Conservation (phyloP, 805 yeast genomes). For the Ogataea nonfermentans region DNA sequence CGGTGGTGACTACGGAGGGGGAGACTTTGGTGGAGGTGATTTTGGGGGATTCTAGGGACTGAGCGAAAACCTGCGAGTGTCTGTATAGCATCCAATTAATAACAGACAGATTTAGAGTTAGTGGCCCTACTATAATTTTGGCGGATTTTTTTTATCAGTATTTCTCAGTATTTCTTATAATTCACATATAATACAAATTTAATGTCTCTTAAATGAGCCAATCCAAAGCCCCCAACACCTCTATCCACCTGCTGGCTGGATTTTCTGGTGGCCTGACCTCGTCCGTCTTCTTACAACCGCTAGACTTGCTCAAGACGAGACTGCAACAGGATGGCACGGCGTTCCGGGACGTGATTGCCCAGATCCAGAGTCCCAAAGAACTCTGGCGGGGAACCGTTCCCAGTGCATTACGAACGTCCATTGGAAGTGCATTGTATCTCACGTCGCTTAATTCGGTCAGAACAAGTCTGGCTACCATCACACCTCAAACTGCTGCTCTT, state of each 20-base stretch:
- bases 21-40: slow-evolving; percentile 23
- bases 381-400: slow-evolving; percentile 96
- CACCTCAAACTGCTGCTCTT: slow-evolving; percentile 7
- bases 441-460: slow-evolving; percentile 67
- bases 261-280: slow-evolving; percentile 82
- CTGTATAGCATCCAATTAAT: too few species aligned
- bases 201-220: too few species aligned
- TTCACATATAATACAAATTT: too few species aligned
- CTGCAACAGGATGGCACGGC: slow-evolving; percentile 59
- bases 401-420: slow-evolving; percentile 82
- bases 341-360: slow-evolving; percentile 34
- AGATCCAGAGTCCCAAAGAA: slow-evolving; percentile 43
- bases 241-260: slow-evolving; percentile 70
- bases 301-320: slow-evolving; percentile 85
- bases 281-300: slow-evolving; percentile 78
- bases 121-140: not conserved
- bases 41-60: slow-evolving; percentile 19
- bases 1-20: slow-evolving; percentile 23
- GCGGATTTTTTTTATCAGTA: not conserved
- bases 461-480: slow-evolving; percentile 41
- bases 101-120: not conserved
- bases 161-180: too few species aligned
- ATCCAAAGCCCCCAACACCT: slow-evolving; percentile 1
- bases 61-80: not conserved
- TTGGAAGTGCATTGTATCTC: slow-evolving; percentile 86